Conservation (phyloP, 257 asterid species). For the Solanum stenotomum region DNA sequence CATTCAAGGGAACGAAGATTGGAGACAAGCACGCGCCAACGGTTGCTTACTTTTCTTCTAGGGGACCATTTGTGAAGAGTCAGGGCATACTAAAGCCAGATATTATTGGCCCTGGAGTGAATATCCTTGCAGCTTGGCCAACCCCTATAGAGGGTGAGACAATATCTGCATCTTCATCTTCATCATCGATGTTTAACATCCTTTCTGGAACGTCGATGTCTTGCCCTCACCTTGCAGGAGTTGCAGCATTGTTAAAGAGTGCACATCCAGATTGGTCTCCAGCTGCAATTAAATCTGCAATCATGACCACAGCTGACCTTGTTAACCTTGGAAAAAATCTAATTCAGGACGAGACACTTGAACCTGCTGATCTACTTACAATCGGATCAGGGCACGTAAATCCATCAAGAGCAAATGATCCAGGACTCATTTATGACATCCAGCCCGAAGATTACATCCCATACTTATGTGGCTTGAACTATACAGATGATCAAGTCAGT, state of each 20-base stretch:
- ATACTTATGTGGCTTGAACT: conserved; percentile 4
- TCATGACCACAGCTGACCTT: not conserved
- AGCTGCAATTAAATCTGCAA: not conserved
- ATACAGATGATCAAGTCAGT: not conserved
- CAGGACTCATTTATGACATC: conserved; percentile 10
- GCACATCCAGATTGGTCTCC: conserved; percentile 5
- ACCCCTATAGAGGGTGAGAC: not conserved
- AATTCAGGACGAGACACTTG: not conserved
- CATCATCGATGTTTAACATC: not conserved
- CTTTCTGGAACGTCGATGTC: not conserved
- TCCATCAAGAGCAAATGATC: conserved; percentile 5
- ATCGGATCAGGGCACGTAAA: conserved; percentile 10
- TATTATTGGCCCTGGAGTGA: not conserved
- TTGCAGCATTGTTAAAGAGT: not conserved
- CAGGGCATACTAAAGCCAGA: not conserved
- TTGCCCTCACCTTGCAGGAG: not conserved
- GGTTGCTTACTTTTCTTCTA: not conserved
- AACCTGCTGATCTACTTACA: not conserved
- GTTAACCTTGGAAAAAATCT: not conserved
- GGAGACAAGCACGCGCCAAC: not conserved
- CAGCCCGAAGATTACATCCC: not conserved
- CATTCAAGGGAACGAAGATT: not conserved
- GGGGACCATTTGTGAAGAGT: not conserved
- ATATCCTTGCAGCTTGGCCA: conserved; percentile 1
- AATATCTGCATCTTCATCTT: no score